Base-by-base conservation (phyloP, 2,329 filamentous ascomycete genomes). In the Chaetomiaceae sp. region DNA sequence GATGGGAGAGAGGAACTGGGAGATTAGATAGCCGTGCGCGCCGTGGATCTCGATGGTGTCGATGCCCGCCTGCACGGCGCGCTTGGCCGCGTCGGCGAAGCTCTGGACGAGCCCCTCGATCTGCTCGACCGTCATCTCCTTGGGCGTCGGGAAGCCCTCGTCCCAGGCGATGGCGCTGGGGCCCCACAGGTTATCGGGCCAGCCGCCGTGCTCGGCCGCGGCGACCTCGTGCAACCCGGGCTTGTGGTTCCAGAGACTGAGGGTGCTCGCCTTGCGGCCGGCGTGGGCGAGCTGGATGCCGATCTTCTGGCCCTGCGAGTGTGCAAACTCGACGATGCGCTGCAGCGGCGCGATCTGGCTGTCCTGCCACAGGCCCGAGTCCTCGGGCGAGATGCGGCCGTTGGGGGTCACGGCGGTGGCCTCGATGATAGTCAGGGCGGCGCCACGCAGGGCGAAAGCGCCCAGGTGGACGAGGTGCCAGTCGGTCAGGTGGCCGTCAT, bases 381-480 rank as follows among this genome's bases (percentile, higher is more conserved):
- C 87, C 65, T 91, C 76, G 1, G 89, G 89, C 0, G 87, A 86
- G 72, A 95, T 95, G 49, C 91, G 81, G 23, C 90, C 90, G 59
- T 91, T 82, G 5, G 87, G 70, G 9, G 80, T 74, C 0, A 95
- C 86, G 27, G 83, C 75, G 0, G 87, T 90, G 21, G 90, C 89
- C 71, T 96, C 91, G 51, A 91, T 75, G 53, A 90, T 80, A 43
- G 85, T 73, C 16, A 95, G 73, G 2, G 81, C 86, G 0, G 87
- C 84, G 12, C 91, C 91, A 50, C 86, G 82, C 52, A 85, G 75
- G 19, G 88, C 78, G 59, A 90, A 90, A 54, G 88, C 84, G 50
- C 89, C 88, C 21, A 92, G 75, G 63, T 95, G 90, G 14, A 89
- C 83, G 44, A 92, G 73, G 67, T 96, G 89, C 79, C 83, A 96